phyloP scores from a whole-genome alignment of 2,329 filamentous ascomycete species.

The Leptographium procerum region DNA sequence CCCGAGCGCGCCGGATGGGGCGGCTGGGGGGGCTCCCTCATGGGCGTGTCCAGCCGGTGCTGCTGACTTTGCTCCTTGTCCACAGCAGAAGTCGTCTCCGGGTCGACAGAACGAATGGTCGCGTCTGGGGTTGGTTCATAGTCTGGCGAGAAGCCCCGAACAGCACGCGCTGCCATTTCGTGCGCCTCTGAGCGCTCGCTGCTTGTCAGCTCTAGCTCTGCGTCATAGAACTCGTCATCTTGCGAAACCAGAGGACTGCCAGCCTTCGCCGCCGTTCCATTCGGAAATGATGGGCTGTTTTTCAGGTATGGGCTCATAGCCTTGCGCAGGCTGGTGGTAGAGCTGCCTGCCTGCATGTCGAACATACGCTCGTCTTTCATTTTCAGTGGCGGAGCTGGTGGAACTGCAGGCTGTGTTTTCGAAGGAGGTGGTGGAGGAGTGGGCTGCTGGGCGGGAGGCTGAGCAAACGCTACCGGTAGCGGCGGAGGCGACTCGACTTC shows the following conservation, averaged over 20 bases:
- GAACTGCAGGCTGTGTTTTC: constrained; percentile 22
- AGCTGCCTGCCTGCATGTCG: constrained; percentile 37
- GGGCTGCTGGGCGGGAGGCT: constrained; percentile 5
- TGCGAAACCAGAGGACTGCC: neutral
- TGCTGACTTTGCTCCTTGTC: constrained; percentile 8
- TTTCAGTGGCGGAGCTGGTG: constrained; percentile 22
- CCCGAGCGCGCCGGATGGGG: constrained; percentile 25
- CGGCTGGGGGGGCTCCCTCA: constrained; percentile 21
- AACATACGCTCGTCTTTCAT: constrained; percentile 19
- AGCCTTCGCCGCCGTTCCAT: neutral
- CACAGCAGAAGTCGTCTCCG: constrained; percentile 19
- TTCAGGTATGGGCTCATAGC: constrained; percentile 78
- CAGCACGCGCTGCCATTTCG: constrained; percentile 23
- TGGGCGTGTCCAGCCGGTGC: constrained; percentile 23
- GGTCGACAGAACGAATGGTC: constrained; percentile 54
- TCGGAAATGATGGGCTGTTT: constrained; percentile 16
- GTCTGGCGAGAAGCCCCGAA: constrained; percentile 60
- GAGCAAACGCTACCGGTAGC: constrained; percentile 31
- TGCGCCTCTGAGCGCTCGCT: constrained; percentile 10
- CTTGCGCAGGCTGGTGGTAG: constrained; percentile 69
- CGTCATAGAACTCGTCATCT: neutral
- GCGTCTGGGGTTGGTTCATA: constrained; percentile 64
- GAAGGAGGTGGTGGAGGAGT: constrained; percentile 21
- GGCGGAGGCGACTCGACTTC: constrained; percentile 52
- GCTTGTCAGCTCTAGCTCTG: neutral